These are phyloP conservation scores for Crucibulum laeve DNA, from an alignment of 768 basidiomycete species.

Conservation along the genomic window DNA sequence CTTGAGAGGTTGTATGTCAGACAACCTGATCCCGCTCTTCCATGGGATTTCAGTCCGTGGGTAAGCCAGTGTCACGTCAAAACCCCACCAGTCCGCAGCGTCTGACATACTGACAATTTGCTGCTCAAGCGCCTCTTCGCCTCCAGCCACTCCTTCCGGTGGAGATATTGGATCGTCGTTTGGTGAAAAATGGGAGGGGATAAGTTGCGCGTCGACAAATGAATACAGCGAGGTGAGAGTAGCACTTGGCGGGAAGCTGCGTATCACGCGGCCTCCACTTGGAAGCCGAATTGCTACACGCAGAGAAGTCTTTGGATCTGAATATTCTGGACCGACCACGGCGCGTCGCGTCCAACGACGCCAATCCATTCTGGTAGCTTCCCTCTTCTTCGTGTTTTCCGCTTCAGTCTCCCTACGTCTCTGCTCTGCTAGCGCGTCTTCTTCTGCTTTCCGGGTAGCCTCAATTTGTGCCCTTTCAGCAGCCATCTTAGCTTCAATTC, in stretches of 20 bases:
- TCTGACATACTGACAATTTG: conserved; percentile 14
- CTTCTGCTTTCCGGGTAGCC: conserved; percentile 31
- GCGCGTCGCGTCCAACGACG: conserved; percentile 52
- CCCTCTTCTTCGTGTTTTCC: conserved; percentile 12
- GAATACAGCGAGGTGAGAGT: conserved; percentile 66
- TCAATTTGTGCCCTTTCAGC: conserved; percentile 30
- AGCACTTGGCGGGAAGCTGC: conserved; percentile 45
- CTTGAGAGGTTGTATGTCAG: conserved; percentile 42
- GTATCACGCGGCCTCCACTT: conserved; percentile 52
- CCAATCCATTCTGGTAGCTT: conserved; percentile 43
- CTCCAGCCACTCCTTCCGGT: conserved; percentile 30
- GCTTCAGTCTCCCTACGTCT: conserved; percentile 23
- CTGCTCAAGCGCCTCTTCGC: conserved; percentile 29
- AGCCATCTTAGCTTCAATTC: conserved; percentile 51
- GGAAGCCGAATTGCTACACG: conserved; percentile 53
- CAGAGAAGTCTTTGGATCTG: conserved; percentile 21
- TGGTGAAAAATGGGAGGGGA: conserved; percentile 33
- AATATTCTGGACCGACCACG: conserved; percentile 28
- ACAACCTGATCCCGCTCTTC: conserved; percentile 30
- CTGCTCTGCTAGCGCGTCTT: conserved; percentile 47
- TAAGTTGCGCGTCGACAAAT: conserved; percentile 61
- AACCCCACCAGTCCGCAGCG: conserved; percentile 63
- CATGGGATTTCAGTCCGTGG: conserved; percentile 65
- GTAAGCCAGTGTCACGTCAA: conserved; percentile 64
- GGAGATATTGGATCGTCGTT: conserved; percentile 38